Evolutionary conservation across 495 filamentous ascomycete genomes (phyloP).

Genomic region (Xeromyces bisporus): DNA sequence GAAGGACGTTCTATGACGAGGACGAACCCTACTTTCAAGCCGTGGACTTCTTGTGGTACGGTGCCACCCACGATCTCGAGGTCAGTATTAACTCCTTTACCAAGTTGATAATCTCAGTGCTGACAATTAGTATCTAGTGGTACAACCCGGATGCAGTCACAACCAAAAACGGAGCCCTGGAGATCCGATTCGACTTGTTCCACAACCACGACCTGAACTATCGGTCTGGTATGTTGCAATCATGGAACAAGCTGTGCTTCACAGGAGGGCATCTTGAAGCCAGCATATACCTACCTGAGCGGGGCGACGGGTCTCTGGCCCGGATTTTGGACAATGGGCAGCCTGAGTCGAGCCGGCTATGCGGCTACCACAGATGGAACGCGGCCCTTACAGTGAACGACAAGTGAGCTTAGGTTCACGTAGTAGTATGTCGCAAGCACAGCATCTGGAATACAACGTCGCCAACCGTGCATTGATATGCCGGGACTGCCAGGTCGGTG

Average conservation of each 20-base stretch:
- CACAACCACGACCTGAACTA: conserved; percentile 52
- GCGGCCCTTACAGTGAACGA: no score
- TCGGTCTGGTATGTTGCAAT: conserved; percentile 71
- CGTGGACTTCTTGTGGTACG: conserved; percentile 70
- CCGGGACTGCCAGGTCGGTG: no score
- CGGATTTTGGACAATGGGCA: conserved; percentile 70
- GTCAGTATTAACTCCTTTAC: conserved; percentile 11
- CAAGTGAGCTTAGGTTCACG: no score
- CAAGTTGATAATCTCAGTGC: not conserved
- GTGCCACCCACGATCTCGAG: conserved; percentile 60
- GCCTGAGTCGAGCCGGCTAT: conserved; percentile 53
- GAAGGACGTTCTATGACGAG: conserved; percentile 59
- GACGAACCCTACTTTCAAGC: no score
- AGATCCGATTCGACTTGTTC: no score
- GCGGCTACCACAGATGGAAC: conserved; percentile 55
- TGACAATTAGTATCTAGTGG: no score
- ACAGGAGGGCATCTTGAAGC: conserved; percentile 64
- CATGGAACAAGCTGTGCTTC: conserved; percentile 69
- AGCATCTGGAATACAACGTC: no score
- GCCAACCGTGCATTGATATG: no score
- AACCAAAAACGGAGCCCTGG: no score
- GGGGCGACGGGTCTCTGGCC: conserved; percentile 72
- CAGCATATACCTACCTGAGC: conserved; percentile 58
- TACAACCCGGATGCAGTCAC: conserved; percentile 65
- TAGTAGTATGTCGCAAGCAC: no score